phyloP scores from a whole-genome alignment of 345 rosid genomes.

The Eucalyptus brandiana region DNA sequence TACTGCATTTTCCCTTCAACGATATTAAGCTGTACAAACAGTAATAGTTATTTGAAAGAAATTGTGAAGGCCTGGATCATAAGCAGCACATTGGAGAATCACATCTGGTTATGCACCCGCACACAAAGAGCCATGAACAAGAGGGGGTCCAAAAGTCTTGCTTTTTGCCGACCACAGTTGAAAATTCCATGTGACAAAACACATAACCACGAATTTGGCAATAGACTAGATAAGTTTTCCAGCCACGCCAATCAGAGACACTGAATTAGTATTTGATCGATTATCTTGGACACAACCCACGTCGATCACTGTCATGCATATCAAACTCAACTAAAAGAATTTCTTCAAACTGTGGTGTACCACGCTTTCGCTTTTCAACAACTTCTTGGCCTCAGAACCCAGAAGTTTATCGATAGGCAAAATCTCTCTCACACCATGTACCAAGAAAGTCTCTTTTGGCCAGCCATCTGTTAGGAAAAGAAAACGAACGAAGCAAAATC shows the following conservation, averaged over 20 bases:
- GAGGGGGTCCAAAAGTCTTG: not conserved
- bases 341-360: not conserved
- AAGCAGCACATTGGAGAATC: not conserved
- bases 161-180: not conserved
- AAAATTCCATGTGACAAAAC: not conserved
- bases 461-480: not conserved
- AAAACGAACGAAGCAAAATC: not conserved
- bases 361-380: not conserved
- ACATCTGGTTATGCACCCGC: not conserved
- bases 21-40: conserved; percentile 50
- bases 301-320: not conserved
- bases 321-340: not conserved
- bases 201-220: not conserved
- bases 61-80: not conserved
- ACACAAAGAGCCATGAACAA: not conserved
- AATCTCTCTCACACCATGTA: not conserved
- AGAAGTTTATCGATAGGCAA: not conserved
- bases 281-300: not conserved
- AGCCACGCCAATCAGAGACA: not conserved
- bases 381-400: not conserved
- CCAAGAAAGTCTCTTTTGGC: not conserved
- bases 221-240: not conserved
- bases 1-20: conserved; percentile 99
- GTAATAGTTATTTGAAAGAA: not conserved
- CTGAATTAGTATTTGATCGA: not conserved